Evolutionary conservation across 139 green algal species (phyloP).

Genomic region (Cymbomonas tetramitiformis): DNA sequence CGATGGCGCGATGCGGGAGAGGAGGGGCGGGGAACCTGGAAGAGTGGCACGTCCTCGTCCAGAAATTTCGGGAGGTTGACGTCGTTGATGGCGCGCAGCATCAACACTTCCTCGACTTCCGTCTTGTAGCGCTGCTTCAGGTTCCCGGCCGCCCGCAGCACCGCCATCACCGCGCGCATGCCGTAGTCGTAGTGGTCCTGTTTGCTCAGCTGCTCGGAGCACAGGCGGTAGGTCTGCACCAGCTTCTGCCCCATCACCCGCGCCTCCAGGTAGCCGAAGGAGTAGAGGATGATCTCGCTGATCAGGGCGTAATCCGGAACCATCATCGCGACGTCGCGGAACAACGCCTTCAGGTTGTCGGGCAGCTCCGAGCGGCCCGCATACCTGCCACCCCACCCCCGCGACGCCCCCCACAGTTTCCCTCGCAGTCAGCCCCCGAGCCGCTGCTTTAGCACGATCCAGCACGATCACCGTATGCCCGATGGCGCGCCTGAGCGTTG

Average conservation of each 20-base stretch:
- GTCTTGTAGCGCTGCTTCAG: conserved; percentile 25
- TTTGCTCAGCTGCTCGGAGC: conserved; percentile 30
- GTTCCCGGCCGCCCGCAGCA: conserved; percentile 32
- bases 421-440: no score
- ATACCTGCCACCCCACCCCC: no score
- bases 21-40: no score
- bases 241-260: conserved; percentile 46
- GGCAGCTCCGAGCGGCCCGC: conserved; percentile 29
- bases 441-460: no score
- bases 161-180: conserved; percentile 31
- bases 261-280: conserved; percentile 41
- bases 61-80: conserved; percentile 40
- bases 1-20: no score
- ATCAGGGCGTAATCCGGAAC: conserved; percentile 33
- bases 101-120: conserved; percentile 23
- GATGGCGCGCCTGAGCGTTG: no score
- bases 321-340: conserved; percentile 33
- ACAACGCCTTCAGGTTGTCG: conserved; percentile 35
- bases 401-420: no score
- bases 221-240: conserved; percentile 43
- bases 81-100: conserved; percentile 29
- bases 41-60: conserved; percentile 35
- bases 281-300: conserved; percentile 32
- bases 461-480: no score
- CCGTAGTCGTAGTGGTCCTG: conserved; percentile 38